A percentile compares a stretch with the other conserved stretches of the same genome.
phyloP scores from a whole-genome alignment of 768 basidiomycete genomes.

The Lentinula raphanica region DNA sequence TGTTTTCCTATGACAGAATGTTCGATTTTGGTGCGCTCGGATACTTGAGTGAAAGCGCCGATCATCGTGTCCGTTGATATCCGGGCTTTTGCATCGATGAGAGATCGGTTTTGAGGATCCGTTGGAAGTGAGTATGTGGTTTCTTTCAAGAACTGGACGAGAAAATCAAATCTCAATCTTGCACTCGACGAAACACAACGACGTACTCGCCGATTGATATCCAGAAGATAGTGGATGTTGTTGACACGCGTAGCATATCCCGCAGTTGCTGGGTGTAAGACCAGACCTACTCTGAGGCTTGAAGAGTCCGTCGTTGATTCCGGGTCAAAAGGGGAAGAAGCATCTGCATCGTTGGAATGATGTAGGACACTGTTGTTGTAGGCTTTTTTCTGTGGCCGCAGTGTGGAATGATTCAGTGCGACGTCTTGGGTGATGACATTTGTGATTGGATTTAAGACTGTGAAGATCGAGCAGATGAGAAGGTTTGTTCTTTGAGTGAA shows the following conservation, averaged over 20 bases:
- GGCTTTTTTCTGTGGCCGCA: constrained; percentile 20
- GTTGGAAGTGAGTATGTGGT: constrained; percentile 50
- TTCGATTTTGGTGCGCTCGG: constrained; percentile 77
- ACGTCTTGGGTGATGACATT: constrained; percentile 42
- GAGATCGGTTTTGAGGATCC: constrained; percentile 55
- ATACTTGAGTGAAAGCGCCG: constrained; percentile 77
- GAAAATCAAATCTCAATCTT: neutral
- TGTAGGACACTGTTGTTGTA: constrained; percentile 4
- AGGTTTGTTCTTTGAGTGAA: neutral
- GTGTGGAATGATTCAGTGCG: constrained; percentile 59
- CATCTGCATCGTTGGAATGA: constrained; percentile 17
- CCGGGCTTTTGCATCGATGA: constrained; percentile 78
- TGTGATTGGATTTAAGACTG: constrained; percentile 43
- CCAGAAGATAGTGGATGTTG: constrained; percentile 70
- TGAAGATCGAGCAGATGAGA: neutral
- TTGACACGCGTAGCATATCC: constrained; percentile 70
- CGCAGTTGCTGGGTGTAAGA: constrained; percentile 48
- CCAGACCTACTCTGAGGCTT: constrained; percentile 59
- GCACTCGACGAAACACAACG: neutral
- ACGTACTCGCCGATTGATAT: constrained; percentile 74
- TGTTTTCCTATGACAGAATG: constrained; percentile 76
- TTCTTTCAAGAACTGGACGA: constrained; percentile 44
- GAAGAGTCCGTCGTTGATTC: constrained; percentile 26
- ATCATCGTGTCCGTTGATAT: constrained; percentile 80
- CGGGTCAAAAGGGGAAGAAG: constrained; percentile 40